Evolutionary conservation across 768 basidiomycete species (phyloP), one percentile per base, ranked within the genome.

Genomic region (Lentinula edodes): DNA sequence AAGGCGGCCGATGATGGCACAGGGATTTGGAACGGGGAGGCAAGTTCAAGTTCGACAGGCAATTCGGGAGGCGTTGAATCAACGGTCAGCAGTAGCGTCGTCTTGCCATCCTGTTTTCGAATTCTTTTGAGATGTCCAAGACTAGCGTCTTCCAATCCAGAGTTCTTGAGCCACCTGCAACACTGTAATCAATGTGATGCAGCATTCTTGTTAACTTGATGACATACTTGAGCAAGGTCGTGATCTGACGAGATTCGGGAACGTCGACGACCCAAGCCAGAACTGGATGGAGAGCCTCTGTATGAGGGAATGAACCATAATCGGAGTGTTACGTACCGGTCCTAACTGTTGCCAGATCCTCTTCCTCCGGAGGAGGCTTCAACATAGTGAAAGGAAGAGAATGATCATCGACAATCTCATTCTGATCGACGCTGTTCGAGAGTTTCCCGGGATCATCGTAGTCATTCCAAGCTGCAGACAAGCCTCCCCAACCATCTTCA

Each of bases 201-300:
- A n/a, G 34, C 41, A 0, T 35, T 50, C 23, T 16, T 7, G 2
- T 16, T 34, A 9, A 36, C 35, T 20, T 39, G 66, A 32, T 38
- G 38, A 62, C 78, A 54, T 66, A 89, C 90, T 82, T 87, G 8
- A 93, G 76, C 75, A 91, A 79, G 1, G 76, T 69, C 8, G 83
- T 80, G 20, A 85, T 88, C 56, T 82, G 73, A 48, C 78, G 80
- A 23, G 79, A 79, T 64, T 90, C 83, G 3, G 83, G 82, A 16
- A 93, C 78, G 67, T 92, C 88, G 16, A 90, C 86, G 18, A 84
- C 87, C 91, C 91, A 93, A 58, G 86, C 89, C 52, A 82, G 75
- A 41, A 85, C 91, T 92, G 59, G 41, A 9, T 28, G 28, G 3
- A 28, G 28, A 28, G 28, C 28, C 28, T 28, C 28, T 3, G 28